Evolutionary conservation across 805 yeast genomes (phyloP).

Genomic region (Ogataea nonfermentans): DNA sequence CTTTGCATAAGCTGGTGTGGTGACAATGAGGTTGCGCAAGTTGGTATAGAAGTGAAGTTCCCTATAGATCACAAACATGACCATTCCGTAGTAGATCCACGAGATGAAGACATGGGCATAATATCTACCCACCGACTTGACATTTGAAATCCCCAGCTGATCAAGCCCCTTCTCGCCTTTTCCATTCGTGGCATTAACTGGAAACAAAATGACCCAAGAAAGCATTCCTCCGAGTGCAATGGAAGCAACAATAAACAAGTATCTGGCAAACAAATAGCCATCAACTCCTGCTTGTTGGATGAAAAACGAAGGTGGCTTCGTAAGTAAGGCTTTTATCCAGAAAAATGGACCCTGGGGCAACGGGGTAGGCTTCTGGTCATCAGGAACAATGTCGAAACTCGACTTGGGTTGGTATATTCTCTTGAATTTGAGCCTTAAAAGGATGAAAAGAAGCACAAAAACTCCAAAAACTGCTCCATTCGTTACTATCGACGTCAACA

Average conservation of each 20-base stretch:
- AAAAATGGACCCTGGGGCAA: conserved; percentile 63
- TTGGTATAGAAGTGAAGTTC: conserved; percentile 79
- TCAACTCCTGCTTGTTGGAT: conserved; percentile 91
- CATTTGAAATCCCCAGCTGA: conserved; percentile 74
- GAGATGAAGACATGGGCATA: conserved; percentile 84
- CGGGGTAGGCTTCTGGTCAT: conserved; percentile 68
- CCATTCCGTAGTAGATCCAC: conserved; percentile 72
- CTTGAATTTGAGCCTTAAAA: conserved; percentile 62
- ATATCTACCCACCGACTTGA: conserved; percentile 57
- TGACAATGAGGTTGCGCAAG: conserved; percentile 69
- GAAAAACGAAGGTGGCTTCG: conserved; percentile 69
- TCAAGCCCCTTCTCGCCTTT: conserved; percentile 66
- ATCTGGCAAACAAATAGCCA: conserved; percentile 87
- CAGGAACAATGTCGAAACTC: conserved; percentile 53
- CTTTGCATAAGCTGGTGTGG: conserved; percentile 78
- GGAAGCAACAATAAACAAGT: conserved; percentile 54
- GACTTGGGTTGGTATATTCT: conserved; percentile 86
- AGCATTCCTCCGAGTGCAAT: conserved; percentile 56
- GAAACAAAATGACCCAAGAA: conserved; percentile 69
- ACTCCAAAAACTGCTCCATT: conserved; percentile 65
- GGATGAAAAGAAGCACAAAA: conserved; percentile 60
- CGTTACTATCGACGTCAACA: conserved; percentile 65
- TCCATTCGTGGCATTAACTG: conserved; percentile 76
- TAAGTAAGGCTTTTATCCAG: conserved; percentile 67
- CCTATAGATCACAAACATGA: conserved; percentile 73